Conservation (phyloP, 2,329 filamentous ascomycete species). For the Sclerotinia minor region DNA sequence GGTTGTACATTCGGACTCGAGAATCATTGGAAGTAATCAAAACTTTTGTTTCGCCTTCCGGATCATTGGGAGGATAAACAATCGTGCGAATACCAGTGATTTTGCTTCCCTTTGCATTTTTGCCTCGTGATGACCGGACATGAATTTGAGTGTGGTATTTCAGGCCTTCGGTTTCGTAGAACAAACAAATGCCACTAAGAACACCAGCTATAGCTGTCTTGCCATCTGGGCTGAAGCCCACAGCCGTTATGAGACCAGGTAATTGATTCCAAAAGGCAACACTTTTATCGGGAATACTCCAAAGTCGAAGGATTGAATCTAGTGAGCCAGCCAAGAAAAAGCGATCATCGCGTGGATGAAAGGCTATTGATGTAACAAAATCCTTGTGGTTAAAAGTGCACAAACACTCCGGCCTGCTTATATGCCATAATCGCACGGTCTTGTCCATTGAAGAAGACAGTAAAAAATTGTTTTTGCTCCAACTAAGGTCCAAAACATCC, state of each 20-base stretch:
- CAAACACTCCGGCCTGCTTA: slow-evolving; percentile 79
- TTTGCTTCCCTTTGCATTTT: slow-evolving; percentile 94
- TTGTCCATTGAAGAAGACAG: slow-evolving; percentile 98
- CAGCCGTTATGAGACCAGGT: slow-evolving; percentile 88
- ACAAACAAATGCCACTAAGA: slow-evolving; percentile 79
- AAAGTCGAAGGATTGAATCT: slow-evolving; percentile 82
- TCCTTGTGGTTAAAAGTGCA: slow-evolving; percentile 95
- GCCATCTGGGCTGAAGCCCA: slow-evolving; percentile 90
- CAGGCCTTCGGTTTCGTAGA: slow-evolving; percentile 90
- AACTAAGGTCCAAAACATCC: slow-evolving; percentile 87
- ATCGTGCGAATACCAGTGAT: slow-evolving; percentile 90
- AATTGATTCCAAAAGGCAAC: slow-evolving; percentile 79
- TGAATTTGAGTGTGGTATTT: slow-evolving; percentile 84
- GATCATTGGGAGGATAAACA: slow-evolving; percentile 55
- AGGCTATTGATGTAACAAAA: slow-evolving; percentile 91
- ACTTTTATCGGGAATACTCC: slow-evolving; percentile 96
- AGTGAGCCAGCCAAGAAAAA: slow-evolving; percentile 95
- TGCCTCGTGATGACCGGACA: slow-evolving; percentile 87
- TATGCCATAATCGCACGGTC: slow-evolving; percentile 91
- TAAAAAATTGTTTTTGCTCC: slow-evolving; percentile 99
- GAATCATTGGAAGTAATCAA: slow-evolving; percentile 95
- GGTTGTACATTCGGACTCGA: slow-evolving; percentile 82
- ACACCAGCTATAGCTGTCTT: slow-evolving; percentile 87
- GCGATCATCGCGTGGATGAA: slow-evolving; percentile 90
- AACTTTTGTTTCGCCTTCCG: slow-evolving; percentile 69